Evolutionary conservation across 352 stramenopile species (phyloP).

Genomic region (Phytophthora cactorum): DNA sequence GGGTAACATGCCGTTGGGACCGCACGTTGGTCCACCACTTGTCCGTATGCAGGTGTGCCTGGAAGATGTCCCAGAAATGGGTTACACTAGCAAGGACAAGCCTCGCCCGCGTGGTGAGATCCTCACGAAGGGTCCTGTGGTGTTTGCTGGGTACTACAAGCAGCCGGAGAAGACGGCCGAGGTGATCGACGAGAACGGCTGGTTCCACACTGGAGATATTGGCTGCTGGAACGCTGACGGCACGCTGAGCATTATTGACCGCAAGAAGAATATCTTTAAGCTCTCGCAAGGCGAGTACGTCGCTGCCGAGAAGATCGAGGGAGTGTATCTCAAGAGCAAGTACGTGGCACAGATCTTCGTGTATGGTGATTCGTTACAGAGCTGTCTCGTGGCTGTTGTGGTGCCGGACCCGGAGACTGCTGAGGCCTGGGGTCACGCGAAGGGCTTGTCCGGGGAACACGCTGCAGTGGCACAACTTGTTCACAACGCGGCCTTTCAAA

Average conservation of each 20-base stretch:
- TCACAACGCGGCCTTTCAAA: constrained; percentile 53
- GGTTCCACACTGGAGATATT: constrained; percentile 98
- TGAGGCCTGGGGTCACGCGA: constrained; percentile 53
- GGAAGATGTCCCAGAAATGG: constrained; percentile 97
- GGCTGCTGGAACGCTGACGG: constrained; percentile 95
- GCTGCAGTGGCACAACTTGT: constrained; percentile 43
- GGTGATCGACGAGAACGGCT: constrained; percentile 93
- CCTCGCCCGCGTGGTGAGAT: constrained; percentile 72
- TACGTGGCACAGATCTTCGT: constrained; percentile 96
- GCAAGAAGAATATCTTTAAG: constrained; percentile 97
- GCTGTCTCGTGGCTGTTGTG: constrained; percentile 93
- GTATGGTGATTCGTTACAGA: constrained; percentile 96
- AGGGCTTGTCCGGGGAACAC: constrained; percentile 42
- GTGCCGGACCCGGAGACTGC: constrained; percentile 81
- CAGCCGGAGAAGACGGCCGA: constrained; percentile 92
- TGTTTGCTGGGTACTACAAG: constrained; percentile 96
- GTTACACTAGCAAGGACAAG: constrained; percentile 91
- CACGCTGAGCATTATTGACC: constrained; percentile 91
- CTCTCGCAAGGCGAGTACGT: constrained; percentile 97
- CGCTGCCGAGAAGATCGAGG: constrained; percentile 97
- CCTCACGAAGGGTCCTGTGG: constrained; percentile 70
- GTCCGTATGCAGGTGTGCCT: constrained; percentile 92
- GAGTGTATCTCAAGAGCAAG: constrained; percentile 92
- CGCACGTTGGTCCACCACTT: constrained; percentile 93
- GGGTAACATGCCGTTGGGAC: constrained; percentile 60